Base-by-base conservation (phyloP, 148 eudicot genomes). In the Silene uniflora region DNA sequence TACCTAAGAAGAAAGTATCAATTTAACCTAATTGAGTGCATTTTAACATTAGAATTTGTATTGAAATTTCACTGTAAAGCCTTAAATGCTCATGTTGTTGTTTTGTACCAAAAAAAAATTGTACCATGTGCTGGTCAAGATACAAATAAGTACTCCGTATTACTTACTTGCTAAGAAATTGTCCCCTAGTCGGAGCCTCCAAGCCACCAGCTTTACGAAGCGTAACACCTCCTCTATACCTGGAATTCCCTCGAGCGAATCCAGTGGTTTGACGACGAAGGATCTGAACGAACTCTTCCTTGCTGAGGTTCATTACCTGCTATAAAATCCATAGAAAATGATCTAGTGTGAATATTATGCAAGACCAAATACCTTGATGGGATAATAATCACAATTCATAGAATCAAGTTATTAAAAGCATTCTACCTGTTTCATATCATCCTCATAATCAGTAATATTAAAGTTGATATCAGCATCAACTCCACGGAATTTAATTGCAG, bases 101-200 rank as follows among this genome's bases (percentile, higher is more conserved):
- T n/a, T n/a, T n/a, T n/a, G n/a, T n/a, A n/a, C n/a, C n/a, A n/a
- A n/a, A n/a, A n/a, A n/a, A n/a, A n/a, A n/a, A n/a, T n/a, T n/a
- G n/a, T n/a, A n/a, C n/a, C n/a, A n/a, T n/a, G n/a, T n/a, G n/a
- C n/a, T n/a, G n/a, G n/a, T n/a, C n/a, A n/a, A n/a, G n/a, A n/a
- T n/a, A n/a, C n/a, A n/a, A n/a, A n/a, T n/a, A 58, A 14, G 0
- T 16, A 58, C 5, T 58, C 27, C 27, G 35, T 22, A 13, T 4
- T 49, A 77, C 88, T 93, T 92, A 89, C 76, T 92, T 92, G 65
- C 96, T 96, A 35, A 86, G 83, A 61, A 89, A 82, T 74, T 90
- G 97, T 17, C 93, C 95, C 90, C n/a, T n/a, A n/a, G 87, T 90
- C 25, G 91, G 84, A 81, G 97, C 93, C 63, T 92, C 97, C 97